Evolutionary conservation across 1,139 yeast genomes (phyloP), one percentile per base, ranked within the genome.

Genomic region (Arxiozyma heterogenica): DNA sequence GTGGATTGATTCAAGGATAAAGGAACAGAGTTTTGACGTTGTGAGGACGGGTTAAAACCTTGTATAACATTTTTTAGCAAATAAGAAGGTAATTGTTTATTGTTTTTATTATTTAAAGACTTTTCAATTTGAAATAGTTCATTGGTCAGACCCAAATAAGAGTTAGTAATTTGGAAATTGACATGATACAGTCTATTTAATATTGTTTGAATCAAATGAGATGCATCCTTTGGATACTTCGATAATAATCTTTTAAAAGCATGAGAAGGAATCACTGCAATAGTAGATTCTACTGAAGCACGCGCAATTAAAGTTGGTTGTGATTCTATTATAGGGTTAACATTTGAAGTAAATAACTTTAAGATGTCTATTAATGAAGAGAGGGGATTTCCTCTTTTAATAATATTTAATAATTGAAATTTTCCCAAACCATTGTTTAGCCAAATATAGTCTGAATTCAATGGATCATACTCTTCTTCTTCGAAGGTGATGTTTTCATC

Each of bases 171-270:
- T 65, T 86, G 93, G 71, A 91, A 83, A 0, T 98, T 91, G 7
- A 93, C 97, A 62, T 95, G 80, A 67, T 89, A 89, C 55, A 93
- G 75, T 58, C 96, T 79, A 1, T 95, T 85, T 58, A 91, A 74
- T 20, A 93, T 89, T 81, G 93, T 90, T 59, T 95, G 96, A 9
- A 93, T 94, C 49, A 93, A 91, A 68, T 91, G 96, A 0, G 97
- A 87, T 0, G 96, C 85, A 0, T 96, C 88, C 59, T 86, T 82
- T 8, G 98, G 98, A 65, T 84, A 88, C 61, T 84, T 87, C 43
- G 74, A 66, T 17, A 88, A 86, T 49, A 93, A 78, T 54, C 86
- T 75, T 54, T 81, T 78, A 63, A 93, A 93, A 0, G 98, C 89
- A 55, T 81, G 82, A 1, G 84, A 81, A 0, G 98, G 98, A 18